Conservation (phyloP, 495 filamentous ascomycete species). For the Talaromyces nanjingensis region DNA sequence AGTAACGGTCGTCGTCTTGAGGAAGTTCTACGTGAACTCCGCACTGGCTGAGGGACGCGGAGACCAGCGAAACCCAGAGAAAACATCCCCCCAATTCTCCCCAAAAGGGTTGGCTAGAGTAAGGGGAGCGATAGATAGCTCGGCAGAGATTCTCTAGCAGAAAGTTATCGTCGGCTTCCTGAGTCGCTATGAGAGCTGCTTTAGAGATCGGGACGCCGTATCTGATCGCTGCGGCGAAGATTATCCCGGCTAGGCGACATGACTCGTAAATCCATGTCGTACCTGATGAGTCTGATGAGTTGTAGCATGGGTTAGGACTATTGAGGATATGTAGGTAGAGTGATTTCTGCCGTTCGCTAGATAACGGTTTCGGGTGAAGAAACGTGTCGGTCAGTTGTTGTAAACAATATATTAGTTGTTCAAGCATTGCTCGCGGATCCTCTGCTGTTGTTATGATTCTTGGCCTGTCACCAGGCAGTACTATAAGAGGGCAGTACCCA, state of each 20-base stretch:
- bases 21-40: neutral
- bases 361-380: neutral
- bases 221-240: neutral
- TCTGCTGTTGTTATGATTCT: neutral
- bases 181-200: neutral
- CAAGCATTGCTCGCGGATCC: neutral
- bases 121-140: neutral
- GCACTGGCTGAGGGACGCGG: neutral
- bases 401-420: neutral
- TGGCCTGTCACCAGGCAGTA: neutral
- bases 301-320: neutral
- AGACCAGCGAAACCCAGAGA: neutral
- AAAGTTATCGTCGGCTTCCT: neutral
- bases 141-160: neutral
- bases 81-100: neutral
- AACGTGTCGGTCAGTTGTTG: neutral
- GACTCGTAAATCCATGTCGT: neutral
- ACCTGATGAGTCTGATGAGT: neutral
- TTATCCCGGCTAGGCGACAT: neutral
- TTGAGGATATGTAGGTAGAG: neutral
- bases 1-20: neutral
- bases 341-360: neutral
- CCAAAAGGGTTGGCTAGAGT: neutral
- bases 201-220: neutral
- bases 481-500: neutral